These are phyloP conservation scores for Leccinum sublutescens DNA, from an alignment of 768 basidiomycete species.

Conservation along the genomic window DNA sequence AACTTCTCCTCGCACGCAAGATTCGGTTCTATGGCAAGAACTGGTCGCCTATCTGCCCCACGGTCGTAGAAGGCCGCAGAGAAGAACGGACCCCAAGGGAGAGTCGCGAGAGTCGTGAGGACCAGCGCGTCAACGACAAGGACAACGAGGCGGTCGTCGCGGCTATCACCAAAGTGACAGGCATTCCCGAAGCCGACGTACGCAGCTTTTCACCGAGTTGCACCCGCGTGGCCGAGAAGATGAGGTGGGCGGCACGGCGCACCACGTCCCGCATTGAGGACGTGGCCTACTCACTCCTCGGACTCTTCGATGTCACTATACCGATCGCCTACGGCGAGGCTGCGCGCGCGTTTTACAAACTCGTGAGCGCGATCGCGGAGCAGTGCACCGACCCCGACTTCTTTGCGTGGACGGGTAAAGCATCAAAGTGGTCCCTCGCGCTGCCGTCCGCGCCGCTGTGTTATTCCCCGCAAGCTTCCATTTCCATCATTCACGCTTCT, in stretches of 20 bases:
- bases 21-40: conserved; percentile 27
- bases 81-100: conserved; percentile 13
- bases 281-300: conserved; percentile 25
- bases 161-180: conserved; percentile 16
- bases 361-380: conserved; percentile 16
- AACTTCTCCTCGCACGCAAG: conserved; percentile 23
- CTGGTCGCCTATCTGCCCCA: conserved; percentile 22
- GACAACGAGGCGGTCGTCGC: conserved; percentile 17
- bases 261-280: conserved; percentile 23
- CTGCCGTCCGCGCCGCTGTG: conserved; percentile 24
- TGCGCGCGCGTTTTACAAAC: conserved; percentile 20
- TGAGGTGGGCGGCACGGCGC: conserved; percentile 26
- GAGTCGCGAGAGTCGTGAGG: conserved; percentile 1
- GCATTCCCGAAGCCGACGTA: conserved; percentile 23
- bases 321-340: conserved; percentile 27
- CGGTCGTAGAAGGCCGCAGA: conserved; percentile 11
- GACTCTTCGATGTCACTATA: conserved; percentile 22
- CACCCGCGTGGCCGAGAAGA: conserved; percentile 22
- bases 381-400: conserved; percentile 21
- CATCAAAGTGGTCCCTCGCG: conserved; percentile 25
- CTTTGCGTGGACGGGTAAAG: conserved; percentile 23
- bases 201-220: conserved; percentile 19
- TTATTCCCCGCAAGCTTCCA: conserved; percentile 7
- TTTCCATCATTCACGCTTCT: too few relatives aligned
- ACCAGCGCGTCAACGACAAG: conserved; percentile 25